Evolutionary conservation across 2,329 filamentous ascomycete genomes (phyloP), one percentile per base, ranked within the genome.

Genomic region (Calonectria ilicicola): DNA sequence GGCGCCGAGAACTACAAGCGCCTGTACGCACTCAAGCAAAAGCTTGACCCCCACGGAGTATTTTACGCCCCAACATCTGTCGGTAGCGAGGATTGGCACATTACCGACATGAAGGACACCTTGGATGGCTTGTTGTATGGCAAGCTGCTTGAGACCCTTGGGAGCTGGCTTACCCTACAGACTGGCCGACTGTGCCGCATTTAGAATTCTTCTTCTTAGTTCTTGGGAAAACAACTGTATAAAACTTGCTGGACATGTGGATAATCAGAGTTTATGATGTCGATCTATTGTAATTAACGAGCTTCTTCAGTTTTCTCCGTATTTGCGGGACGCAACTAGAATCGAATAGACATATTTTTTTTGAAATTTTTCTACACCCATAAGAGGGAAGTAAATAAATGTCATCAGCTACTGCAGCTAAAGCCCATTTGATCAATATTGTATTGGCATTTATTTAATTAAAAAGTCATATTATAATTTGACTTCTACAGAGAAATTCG

Each of bases 11-110:
- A 78, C 56, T 83, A 83, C 62, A 73, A 73, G 17, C 66, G 75
- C 3, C 76, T 83, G 15, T 72, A 79, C n/a, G 72, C 72, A 23
- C 74, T 81, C 38, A 84, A 84, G 79, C 75, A 80, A 60, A 78
- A 80, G 75, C 73, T 80, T 23, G 82, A 83, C 42, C 82, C 82
- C 1, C 63, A 73, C 35, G 73, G 74, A 7, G 62, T 83, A 1
- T 82, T 84, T 27, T 73, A 73, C 29, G 72, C 74, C 19, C 74
- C 74, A 10, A 75, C 74, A 14, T 56, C 72, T 10, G 72, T 75
- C 15, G 74, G 74, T 17, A 75, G 74, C 65, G 74, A 76, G 49
- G 67, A 75, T 47, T 75, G 73, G 72, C 32, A 67, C 35, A 70
- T 76, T 62, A 68, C 56, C 6, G 35, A 72, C 19, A 62, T 70